Evolutionary conservation across 768 basidiomycete genomes (phyloP).

Genomic region (Lactifluus subvellereus): DNA sequence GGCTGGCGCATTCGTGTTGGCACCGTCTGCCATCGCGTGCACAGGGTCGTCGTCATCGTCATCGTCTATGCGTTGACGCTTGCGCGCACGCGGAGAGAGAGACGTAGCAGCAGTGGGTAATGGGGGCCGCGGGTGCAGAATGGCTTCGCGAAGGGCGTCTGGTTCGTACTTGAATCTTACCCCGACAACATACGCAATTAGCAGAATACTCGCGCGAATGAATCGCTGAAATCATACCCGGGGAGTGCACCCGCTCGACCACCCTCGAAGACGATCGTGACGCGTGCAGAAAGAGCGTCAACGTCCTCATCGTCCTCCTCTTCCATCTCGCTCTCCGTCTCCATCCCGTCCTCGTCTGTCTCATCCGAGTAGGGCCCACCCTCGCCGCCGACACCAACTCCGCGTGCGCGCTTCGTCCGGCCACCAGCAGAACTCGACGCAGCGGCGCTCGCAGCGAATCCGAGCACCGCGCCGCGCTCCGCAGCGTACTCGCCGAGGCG

Average conservation of each 20-base stretch:
- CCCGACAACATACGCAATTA: not conserved
- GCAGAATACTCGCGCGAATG: not conserved
- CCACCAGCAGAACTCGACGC: slow-evolving; percentile 13
- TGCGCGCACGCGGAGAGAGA: slow-evolving; percentile 18
- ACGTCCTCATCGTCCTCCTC: slow-evolving; percentile 21
- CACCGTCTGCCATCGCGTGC: not conserved
- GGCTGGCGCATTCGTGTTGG: not conserved
- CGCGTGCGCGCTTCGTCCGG: slow-evolving; percentile 15
- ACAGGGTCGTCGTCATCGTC: not conserved
- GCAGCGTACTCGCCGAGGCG: slow-evolving; percentile 62
- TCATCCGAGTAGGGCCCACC: slow-evolving; percentile 11
- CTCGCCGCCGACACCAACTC: slow-evolving; percentile 7
- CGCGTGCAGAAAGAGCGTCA: slow-evolving; percentile 16
- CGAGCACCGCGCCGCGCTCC: slow-evolving; percentile 46
- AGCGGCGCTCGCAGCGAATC: slow-evolving; percentile 24
- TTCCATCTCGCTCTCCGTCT: slow-evolving; percentile 9
- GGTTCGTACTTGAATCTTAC: slow-evolving; percentile 33
- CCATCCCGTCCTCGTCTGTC: slow-evolving; percentile 10
- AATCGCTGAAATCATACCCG: slow-evolving; percentile 3
- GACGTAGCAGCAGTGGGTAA: not conserved
- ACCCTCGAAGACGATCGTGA: slow-evolving; percentile 23
- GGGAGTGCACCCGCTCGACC: slow-evolving; percentile 10
- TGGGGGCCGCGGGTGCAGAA: slow-evolving; percentile 23
- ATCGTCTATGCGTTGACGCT: slow-evolving; percentile 20
- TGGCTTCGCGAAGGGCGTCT: slow-evolving; percentile 25